Conservation (phyloP, 2,329 filamentous ascomycete genomes). For the Fusarium sp. region DNA sequence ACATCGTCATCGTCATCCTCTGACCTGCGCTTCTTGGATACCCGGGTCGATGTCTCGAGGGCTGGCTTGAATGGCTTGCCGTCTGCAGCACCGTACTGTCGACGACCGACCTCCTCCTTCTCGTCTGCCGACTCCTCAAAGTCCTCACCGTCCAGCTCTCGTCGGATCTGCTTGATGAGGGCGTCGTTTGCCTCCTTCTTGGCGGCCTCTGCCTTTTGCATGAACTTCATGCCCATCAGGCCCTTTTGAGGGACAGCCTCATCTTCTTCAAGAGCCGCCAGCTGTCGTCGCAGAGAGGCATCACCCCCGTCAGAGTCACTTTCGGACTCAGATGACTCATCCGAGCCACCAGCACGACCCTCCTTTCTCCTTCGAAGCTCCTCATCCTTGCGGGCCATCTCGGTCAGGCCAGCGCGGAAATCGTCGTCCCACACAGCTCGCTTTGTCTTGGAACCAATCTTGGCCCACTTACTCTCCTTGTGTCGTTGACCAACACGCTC, state of each 20-base stretch:
- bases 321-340: slow-evolving; percentile 69
- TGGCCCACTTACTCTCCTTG: slow-evolving; percentile 93
- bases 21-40: slow-evolving; percentile 51
- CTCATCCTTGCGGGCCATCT: slow-evolving; percentile 87
- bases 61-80: slow-evolving; percentile 53
- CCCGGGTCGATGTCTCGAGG: slow-evolving; percentile 50
- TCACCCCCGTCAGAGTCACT: slow-evolving; percentile 72
- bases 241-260: slow-evolving; percentile 73
- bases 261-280: slow-evolving; percentile 61
- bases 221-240: slow-evolving; percentile 91
- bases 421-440: slow-evolving; percentile 91
- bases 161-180: slow-evolving; percentile 77
- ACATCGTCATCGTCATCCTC: slow-evolving; percentile 49
- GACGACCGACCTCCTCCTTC: slow-evolving; percentile 75
- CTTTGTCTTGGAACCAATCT: slow-evolving; percentile 83
- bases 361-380: slow-evolving; percentile 86
- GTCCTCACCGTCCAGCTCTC: slow-evolving; percentile 78
- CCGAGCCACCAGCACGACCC: slow-evolving; percentile 69
- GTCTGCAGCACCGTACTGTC: slow-evolving; percentile 72
- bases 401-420: slow-evolving; percentile 81
- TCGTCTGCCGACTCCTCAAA: slow-evolving; percentile 67
- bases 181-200: slow-evolving; percentile 87
- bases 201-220: slow-evolving; percentile 88
- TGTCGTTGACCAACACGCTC: slow-evolving; percentile 90
- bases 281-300: slow-evolving; percentile 65